Evolutionary conservation across 2,329 filamentous ascomycete species (phyloP), one percentile per base, ranked within the genome.

Genomic region (Ceratocystis huliohia): DNA sequence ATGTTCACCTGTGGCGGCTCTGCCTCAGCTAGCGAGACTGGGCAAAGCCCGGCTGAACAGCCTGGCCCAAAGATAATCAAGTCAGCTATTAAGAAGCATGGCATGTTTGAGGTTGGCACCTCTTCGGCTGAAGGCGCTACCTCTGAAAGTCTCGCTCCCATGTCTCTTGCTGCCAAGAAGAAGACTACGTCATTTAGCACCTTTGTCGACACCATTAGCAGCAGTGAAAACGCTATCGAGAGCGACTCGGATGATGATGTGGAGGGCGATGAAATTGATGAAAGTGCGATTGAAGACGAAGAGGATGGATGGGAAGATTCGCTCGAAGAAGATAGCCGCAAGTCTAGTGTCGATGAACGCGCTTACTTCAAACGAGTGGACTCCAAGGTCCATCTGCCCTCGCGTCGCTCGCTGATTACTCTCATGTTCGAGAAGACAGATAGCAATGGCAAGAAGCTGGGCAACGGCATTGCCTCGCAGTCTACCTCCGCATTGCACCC

Each of bases 351-450:
- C 64, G 89, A 94, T 69, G 88, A 94, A 68, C 86, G 84, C 72
- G 82, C 84, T 22, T 81, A 91, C 71, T 99, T 99, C 81, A 86
- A 92, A 75, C 88, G 94, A 7, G 91, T 97, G 62, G 90, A 96
- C 74, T 96, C 92, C 50, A 86, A 86, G 74, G 85, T 87, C 6
- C 90, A 96, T 73, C 80, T 97, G 30, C 87, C 88, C 1, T 96
- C 93, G 1, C 86, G 89, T 62, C 87, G 88, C 63, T 97, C 93
- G 1, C 83, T 97, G 50, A 87, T 99, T 70, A 96, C 92, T 0
- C 86, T 93, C 64, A 88, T 93, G 81, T 85, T 99, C 74, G 88
- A 80, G 13, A 86, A 96, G 73, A 87, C 84, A 70, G 87, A 89
- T 74, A 87, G 88, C 63, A 56, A 46, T n/a, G 83, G 86, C 61